phyloP scores from a whole-genome alignment of 352 stramenopile species.

The Thraustotheca clavata region DNA sequence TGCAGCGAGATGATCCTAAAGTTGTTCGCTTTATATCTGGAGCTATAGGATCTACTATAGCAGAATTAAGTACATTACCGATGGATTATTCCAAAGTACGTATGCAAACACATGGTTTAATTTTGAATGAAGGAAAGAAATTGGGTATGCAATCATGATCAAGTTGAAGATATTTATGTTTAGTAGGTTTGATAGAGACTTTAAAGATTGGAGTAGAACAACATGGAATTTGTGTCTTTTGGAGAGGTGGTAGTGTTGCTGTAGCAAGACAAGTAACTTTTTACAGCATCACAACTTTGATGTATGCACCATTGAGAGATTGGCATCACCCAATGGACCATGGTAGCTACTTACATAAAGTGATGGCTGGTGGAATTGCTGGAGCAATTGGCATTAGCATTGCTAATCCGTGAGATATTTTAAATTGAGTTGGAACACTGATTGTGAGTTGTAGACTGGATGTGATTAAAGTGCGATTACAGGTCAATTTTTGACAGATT shows the following conservation, averaged over 20 bases:
- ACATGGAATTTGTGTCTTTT: conserved; percentile 53
- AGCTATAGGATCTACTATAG: conserved; percentile 52
- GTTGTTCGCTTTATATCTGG: conserved; percentile 63
- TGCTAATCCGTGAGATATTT: conserved; percentile 66
- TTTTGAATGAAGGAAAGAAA: conserved; percentile 7
- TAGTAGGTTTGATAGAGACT: conserved; percentile 60
- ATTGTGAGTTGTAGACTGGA: conserved; percentile 41
- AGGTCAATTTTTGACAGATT: no score
- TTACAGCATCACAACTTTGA: conserved; percentile 78
- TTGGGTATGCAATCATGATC: neutral
- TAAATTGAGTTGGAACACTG: neutral
- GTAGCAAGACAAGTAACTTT: conserved; percentile 80
- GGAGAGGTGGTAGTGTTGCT: conserved; percentile 68
- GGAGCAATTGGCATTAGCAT: conserved; percentile 71
- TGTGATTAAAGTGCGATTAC: conserved; percentile 86
- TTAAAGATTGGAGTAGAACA: conserved; percentile 55
- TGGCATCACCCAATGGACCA: conserved; percentile 38
- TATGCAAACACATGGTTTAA: conserved; percentile 59
- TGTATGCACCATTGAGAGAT: conserved; percentile 79
- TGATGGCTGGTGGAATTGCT: conserved; percentile 65
- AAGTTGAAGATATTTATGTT: conserved; percentile 20
- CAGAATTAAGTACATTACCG: conserved; percentile 71
- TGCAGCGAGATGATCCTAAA: conserved; percentile 34
- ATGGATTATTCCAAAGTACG: conserved; percentile 85
- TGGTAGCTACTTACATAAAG: conserved; percentile 61